Evolutionary conservation across 208 protist genomes (phyloP).

Genomic region (Trypanosomatidae sp.): DNA sequence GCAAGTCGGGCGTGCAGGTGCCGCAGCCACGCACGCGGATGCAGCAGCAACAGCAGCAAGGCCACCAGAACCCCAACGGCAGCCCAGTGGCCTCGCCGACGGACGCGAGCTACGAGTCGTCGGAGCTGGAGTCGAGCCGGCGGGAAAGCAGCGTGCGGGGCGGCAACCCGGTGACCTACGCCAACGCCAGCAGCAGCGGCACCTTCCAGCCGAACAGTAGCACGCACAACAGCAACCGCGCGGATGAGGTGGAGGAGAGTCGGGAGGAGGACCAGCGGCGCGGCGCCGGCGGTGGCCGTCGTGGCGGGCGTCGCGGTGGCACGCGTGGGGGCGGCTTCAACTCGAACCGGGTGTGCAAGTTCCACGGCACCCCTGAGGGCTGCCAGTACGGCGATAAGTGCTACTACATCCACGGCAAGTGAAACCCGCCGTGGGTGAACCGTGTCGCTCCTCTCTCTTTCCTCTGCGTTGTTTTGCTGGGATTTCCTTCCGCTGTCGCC

Average conservation of each 20-base stretch:
- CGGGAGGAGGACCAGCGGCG: slow-evolving; percentile 35
- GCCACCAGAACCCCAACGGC: slow-evolving; percentile 7
- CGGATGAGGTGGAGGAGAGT: slow-evolving; percentile 20
- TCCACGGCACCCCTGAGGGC: slow-evolving; percentile 34
- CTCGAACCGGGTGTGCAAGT: slow-evolving; percentile 28
- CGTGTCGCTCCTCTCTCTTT: too few species aligned
- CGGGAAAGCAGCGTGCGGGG: slow-evolving; percentile 15
- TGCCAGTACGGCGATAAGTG: slow-evolving; percentile 50
- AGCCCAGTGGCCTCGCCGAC: slow-evolving; percentile 24
- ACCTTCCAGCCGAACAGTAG: slow-evolving; percentile 10
- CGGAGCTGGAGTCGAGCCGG: slow-evolving; percentile 26
- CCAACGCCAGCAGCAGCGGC: not conserved
- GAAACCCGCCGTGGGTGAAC: not conserved
- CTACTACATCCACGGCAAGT: slow-evolving; percentile 37
- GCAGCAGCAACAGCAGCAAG: slow-evolving; percentile 43
- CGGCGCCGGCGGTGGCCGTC: slow-evolving; percentile 23
- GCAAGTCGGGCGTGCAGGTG: slow-evolving; percentile 42
- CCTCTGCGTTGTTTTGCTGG: not conserved
- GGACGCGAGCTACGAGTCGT: slow-evolving; percentile 21
- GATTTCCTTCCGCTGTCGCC: not conserved
- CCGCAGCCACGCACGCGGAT: slow-evolving; percentile 67
- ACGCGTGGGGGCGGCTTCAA: slow-evolving; percentile 12
- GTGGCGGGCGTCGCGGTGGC: slow-evolving; percentile 19
- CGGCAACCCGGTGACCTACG: slow-evolving; percentile 5
- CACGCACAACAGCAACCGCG: slow-evolving; percentile 9